Evolutionary conservation across 2,329 filamentous ascomycete species (phyloP).

Genomic region (Diaporthe humulicola): DNA sequence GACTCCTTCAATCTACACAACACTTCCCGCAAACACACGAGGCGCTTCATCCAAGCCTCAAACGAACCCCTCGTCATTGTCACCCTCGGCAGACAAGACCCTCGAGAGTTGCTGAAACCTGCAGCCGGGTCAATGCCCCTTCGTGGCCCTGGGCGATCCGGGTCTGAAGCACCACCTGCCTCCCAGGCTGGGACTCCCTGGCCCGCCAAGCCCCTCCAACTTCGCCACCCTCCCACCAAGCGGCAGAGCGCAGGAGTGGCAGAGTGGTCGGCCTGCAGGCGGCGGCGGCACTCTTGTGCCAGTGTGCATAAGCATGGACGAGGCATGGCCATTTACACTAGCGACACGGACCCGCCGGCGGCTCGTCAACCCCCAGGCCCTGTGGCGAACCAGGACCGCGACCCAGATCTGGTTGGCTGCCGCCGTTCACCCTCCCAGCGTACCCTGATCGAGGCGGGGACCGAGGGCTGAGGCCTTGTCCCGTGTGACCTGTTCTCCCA

Average conservation of each 20-base stretch:
- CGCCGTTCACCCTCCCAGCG: constrained; percentile 6
- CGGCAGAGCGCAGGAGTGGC: constrained; percentile 29
- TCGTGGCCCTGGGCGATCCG: constrained; percentile 14
- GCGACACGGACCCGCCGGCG: constrained; percentile 36
- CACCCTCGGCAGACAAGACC: constrained; percentile 3
- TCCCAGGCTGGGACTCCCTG: constrained; percentile 34
- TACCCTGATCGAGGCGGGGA: constrained; percentile 15
- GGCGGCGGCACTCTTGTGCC: constrained; percentile 21
- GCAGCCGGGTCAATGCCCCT: constrained; percentile 35
- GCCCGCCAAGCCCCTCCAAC: constrained; percentile 32
- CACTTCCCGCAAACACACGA: constrained; percentile 25
- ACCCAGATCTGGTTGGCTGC: constrained; percentile 29
- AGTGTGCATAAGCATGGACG: constrained; percentile 31
- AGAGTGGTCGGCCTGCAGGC: constrained; percentile 32
- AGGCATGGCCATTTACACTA: constrained; percentile 20
- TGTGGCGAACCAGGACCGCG: constrained; percentile 34
- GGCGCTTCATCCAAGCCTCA: constrained; percentile 32
- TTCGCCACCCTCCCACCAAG: constrained; percentile 39
- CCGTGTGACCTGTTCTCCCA: constrained; percentile 37
- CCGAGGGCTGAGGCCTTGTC: constrained; percentile 12
- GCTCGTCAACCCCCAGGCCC: constrained; percentile 22
- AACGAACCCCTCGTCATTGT: constrained; percentile 21
- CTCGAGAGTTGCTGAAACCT: constrained; percentile 37
- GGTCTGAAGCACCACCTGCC: constrained; percentile 36
- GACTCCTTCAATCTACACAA: constrained; percentile 7